Conservation (phyloP, 208 protist species). For the Blechomonas ayalai region DNA sequence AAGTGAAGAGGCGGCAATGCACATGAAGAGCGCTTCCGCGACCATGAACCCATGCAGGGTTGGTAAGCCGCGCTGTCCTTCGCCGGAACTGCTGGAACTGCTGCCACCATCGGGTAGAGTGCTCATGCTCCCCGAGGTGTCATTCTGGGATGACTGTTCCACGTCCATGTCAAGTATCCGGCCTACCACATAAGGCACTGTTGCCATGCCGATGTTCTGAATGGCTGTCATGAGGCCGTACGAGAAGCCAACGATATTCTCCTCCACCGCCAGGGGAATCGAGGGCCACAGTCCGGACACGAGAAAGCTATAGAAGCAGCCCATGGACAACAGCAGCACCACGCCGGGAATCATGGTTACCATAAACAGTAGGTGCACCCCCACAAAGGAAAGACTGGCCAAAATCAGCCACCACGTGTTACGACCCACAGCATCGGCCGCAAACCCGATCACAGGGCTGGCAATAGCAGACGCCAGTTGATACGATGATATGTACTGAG, state of each 20-base stretch:
- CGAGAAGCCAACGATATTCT: constrained; percentile 67
- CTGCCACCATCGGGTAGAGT: neutral
- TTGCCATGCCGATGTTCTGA: constrained; percentile 82
- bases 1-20: constrained; percentile 26
- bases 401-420: constrained; percentile 71
- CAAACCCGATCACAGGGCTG: constrained; percentile 69
- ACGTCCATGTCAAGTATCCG: constrained; percentile 40
- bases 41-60: constrained; percentile 49
- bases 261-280: constrained; percentile 59
- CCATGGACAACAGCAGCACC: constrained; percentile 71
- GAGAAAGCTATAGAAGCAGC: constrained; percentile 80
- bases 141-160: constrained; percentile 1
- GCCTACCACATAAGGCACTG: constrained; percentile 62
- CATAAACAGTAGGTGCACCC: constrained; percentile 71
- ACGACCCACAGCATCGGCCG: constrained; percentile 78
- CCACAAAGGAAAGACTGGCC: constrained; percentile 33
- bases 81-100: constrained; percentile 1
- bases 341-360: constrained; percentile 54
- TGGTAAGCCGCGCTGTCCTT: constrained; percentile 12
- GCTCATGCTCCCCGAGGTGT: neutral
- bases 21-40: constrained; percentile 52
- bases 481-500: constrained; percentile 74
- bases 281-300: constrained; percentile 86
- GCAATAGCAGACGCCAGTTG: constrained; percentile 77
- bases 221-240: constrained; percentile 90